Conservation (phyloP, 306 rosid genomes). For the Comarum palustre region DNA sequence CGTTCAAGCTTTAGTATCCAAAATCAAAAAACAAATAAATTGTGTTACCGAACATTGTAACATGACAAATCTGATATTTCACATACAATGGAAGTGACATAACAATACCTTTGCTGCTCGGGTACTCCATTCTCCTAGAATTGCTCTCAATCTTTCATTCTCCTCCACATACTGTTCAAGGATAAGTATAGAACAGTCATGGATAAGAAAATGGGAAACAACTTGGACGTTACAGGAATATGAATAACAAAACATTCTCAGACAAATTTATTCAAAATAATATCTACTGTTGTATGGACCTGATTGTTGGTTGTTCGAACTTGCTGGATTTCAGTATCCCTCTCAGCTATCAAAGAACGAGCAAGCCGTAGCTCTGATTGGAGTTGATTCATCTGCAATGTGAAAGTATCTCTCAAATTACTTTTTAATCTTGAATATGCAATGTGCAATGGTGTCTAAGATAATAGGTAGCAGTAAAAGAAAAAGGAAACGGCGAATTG, state of each 20-base stretch:
- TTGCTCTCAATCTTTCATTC: conserved; percentile 91
- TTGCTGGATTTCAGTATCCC: conserved; percentile 76
- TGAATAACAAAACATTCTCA: background rate
- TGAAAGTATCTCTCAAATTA: conserved; percentile 5
- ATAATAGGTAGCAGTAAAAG: background rate
- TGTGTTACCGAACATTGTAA: background rate
- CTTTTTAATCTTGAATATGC: background rate
- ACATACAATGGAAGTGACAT: background rate
- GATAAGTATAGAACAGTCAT: background rate
- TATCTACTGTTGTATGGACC: conserved; percentile 27
- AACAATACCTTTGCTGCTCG: conserved; percentile 89
- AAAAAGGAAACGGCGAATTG: background rate
- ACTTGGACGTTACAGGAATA: conserved; percentile 7
- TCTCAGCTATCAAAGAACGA: conserved; percentile 88
- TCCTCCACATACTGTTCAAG: conserved; percentile 83
- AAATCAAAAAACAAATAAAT: background rate
- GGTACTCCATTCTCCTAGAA: conserved; percentile 94
- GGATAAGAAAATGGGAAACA: background rate
- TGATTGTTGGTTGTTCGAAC: conserved; percentile 83
- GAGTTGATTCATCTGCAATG: conserved; percentile 78
- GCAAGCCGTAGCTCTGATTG: conserved; percentile 93
- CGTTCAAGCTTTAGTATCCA: conserved; percentile 47
- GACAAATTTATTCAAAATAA: background rate
- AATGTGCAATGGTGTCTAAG: conserved; percentile 5
- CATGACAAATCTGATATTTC: background rate